Conservation (phyloP, 345 rosid species). For the Syzygium grande region DNA sequence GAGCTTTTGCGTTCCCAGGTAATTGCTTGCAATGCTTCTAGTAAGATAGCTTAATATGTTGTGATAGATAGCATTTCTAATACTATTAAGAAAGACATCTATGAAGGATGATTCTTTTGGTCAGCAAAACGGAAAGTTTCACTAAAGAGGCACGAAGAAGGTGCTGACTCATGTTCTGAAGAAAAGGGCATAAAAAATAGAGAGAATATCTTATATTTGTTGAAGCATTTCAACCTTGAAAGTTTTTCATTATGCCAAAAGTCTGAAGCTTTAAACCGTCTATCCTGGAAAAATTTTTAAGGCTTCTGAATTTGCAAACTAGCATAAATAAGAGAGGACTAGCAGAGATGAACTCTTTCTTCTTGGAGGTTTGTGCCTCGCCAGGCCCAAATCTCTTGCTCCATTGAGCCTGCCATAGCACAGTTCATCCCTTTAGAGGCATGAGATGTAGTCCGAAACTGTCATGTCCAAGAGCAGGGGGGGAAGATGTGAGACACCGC, state of each 20-base stretch:
- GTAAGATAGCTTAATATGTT: neutral
- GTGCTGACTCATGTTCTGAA: neutral
- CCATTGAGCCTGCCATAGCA: neutral
- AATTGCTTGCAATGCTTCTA: constrained; percentile 16
- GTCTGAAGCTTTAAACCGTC: neutral
- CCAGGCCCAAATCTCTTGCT: neutral
- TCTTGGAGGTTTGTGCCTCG: neutral
- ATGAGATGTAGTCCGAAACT: neutral
- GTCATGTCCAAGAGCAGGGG: neutral
- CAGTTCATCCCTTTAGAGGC: neutral
- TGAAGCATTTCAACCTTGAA: neutral
- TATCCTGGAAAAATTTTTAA: neutral
- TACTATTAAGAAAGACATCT: neutral
- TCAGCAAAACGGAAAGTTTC: neutral
- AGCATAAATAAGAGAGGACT: neutral
- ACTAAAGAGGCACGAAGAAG: neutral
- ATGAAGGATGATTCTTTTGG: neutral
- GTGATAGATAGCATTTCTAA: neutral
- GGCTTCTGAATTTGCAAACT: neutral
- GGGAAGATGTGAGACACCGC: neutral
- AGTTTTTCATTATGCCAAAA: neutral
- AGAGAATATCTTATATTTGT: neutral
- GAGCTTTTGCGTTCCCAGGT: constrained; percentile 87
- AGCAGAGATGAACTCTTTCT: neutral
- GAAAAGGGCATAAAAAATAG: neutral